Base-by-base conservation (phyloP, 371 early-diverging fungal genomes). In the Zychaea mexicana region DNA sequence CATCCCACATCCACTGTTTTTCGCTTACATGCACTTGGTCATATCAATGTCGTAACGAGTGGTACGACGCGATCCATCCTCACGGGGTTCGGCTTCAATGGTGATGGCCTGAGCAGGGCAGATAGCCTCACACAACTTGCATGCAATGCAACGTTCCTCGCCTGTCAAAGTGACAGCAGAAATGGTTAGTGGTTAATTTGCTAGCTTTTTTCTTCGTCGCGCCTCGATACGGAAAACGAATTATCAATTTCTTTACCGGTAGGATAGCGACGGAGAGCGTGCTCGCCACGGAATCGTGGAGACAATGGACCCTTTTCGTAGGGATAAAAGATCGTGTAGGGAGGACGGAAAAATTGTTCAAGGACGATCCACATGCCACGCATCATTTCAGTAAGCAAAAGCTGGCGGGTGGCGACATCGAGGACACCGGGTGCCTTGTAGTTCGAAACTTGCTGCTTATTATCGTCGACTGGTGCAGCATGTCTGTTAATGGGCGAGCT, bases 61-160 rank as follows among this genome's bases (percentile, higher is more conserved):
- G 31, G 98, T 98, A 66, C 97, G 91, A 76, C 98, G 91, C 42
- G 91, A 87, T 38, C 96, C 98, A 75, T 98, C 98, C 63, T 94
- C 94, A 71, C 98, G 90, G 28, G 95, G 93, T 78, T 98, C 97
- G 42, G 96, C 94, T 84, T 98, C 98, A 65, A 98, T 98, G n/a
- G 98, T 98, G 69, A 98, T 98, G 28, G 98, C 98, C 81, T 96
- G 96, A 17, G 97, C 98, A 22, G 98, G 97, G 78, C 98, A 98
- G 56, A 98, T 90, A 74, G 97, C 98, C 73, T 98, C 97, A 73
- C 98, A 98, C 52, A 98, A 82, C 74, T 98, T 98, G 82, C 98
- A 98, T 24, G 97, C 94, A 85, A 98, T 98, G 78, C 97, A 98
- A 49, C 98, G 92, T 81, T 97, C 98, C 77, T 97, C 98, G 67